Conservation (phyloP, 2,329 filamentous ascomycete species). For the Cytospora schulzeri region DNA sequence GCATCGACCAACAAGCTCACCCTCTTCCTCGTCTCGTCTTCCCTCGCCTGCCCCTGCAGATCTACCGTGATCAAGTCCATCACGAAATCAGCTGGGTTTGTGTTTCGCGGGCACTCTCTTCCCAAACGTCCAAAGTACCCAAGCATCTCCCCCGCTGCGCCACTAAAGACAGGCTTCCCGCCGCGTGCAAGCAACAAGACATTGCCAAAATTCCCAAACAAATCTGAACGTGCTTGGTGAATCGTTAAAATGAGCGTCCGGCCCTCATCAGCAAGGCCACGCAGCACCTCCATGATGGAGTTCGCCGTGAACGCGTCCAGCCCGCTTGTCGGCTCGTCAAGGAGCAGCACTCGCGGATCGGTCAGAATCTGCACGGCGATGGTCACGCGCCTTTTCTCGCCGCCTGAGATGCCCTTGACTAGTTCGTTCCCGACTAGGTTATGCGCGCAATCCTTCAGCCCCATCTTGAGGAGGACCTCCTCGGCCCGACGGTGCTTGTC, state of each 20-base stretch:
- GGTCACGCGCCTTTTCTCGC: slow-evolving; percentile 76
- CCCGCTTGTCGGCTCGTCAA: slow-evolving; percentile 77
- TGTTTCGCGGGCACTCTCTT: slow-evolving; percentile 66
- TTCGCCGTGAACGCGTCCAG: slow-evolving; percentile 77
- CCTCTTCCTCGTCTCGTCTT: slow-evolving; percentile 63
- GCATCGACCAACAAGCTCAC: slow-evolving; percentile 62
- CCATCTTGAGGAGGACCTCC: slow-evolving; percentile 73
- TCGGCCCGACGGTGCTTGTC: slow-evolving; percentile 71
- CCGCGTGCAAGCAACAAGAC: slow-evolving; percentile 71
- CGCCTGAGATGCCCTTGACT: slow-evolving; percentile 77
- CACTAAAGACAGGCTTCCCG: slow-evolving; percentile 69
- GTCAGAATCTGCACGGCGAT: slow-evolving; percentile 79
- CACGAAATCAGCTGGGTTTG: slow-evolving; percentile 78
- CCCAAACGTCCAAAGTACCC: slow-evolving; percentile 63
- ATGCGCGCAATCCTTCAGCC: slow-evolving; percentile 76
- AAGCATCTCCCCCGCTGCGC: slow-evolving; percentile 64
- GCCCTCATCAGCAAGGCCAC: slow-evolving; percentile 70
- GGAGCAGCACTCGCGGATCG: slow-evolving; percentile 69
- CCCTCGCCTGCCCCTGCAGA: slow-evolving; percentile 64
- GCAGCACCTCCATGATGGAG: slow-evolving; percentile 75
- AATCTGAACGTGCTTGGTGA: slow-evolving; percentile 73
- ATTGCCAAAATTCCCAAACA: slow-evolving; percentile 72
- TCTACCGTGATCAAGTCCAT: slow-evolving; percentile 78
- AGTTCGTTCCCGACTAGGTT: slow-evolving; percentile 72
- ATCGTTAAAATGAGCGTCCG: slow-evolving; percentile 77